Base-by-base conservation (phyloP, 306 rosid genomes). In the Delonix regia region DNA sequence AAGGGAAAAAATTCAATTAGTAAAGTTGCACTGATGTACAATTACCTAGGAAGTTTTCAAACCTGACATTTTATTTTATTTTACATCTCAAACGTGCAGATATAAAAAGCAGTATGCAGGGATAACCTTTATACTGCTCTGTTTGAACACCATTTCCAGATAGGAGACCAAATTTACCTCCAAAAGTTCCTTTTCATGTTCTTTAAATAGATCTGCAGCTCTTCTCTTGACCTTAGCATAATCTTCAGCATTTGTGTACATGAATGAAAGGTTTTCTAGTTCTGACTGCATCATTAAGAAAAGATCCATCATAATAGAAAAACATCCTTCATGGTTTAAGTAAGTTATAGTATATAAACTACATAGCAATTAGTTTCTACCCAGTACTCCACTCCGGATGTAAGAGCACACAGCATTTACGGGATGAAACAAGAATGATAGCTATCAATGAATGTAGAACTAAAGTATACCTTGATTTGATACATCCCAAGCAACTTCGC, bases 401-500 rank as follows among this genome's bases (percentile, higher is more conserved):
- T 33, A 68, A 12, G 60, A 34, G 71, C 51, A 73, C 36, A 21
- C 19, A 39, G 57, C 61, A 77, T 48, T 63, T 66, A 57, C n/a
- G 27, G 75, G 65, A 64, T 24, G 53, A 73, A 69, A 77, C 78
- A 86, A 45, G 48, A 27, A 67, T 72, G 53, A 42, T 56, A 68
- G 74, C 24, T 63, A 71, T 22, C 18, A 44, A 41, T 53, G 73
- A 45, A 47, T 61, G 18, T 61, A 53, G 9, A 78, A 22, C 45
- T 60, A 53, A n/a, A 78, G 18, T 63, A 85, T 88, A 96, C 99
- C 97, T 96, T 96, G 79, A 96, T 93, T 82, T 96, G 97, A 86
- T 93, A 90, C 97, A 96, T 96, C 77, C 99, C 99, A 81, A 96
- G 96, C 89, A 96, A 91, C 96, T 91, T 96, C 22, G 99, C 99